Base-by-base conservation (phyloP, 257 asterid species). In the Penstemon eatonii region DNA sequence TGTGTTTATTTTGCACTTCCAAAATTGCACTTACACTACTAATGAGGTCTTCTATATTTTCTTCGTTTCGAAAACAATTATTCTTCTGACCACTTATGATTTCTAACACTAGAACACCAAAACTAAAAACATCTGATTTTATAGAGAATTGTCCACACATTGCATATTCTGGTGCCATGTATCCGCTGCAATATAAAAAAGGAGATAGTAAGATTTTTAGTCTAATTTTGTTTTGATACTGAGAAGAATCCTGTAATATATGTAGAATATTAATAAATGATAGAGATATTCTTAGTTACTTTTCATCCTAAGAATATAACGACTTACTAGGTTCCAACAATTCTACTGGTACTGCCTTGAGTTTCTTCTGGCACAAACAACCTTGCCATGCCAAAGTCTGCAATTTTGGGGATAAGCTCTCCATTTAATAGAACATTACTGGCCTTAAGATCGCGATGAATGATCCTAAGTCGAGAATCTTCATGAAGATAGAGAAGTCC, bases 101-200 rank as follows among this genome's bases (percentile, higher is more conserved):
- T 66, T 66, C 71, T 11, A 66, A 15, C 5, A 66, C 49, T 6
- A 66, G 40, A 42, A 66, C 71, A 4, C 71, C 71, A 51, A 66
- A 66, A 43, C 71, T 66, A 7, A 66, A 66, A 19, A 66, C 71
- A 18, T 66, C 71, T 5, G 71, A 66, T 38, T 66, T 66, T 4
- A 66, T 18, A 5, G 71, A 66, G 71, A 66, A 66, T 11, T 53
- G 61, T 11, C 71, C 68, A 0, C 46, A 57, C 4, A 63, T 46
- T 3, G 13, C 40, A 8, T 63, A 63, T 36, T 63, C 68, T 18
- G 68, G 68, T 15, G 68, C 68, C 68, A 63, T 63, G 47, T 63
- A 63, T 46, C 68, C 68, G 8, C 68, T 63, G 68, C 56, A 61
- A 7, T 10, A 18, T 40, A 40, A 6, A 18, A 18, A n/a, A 12